Conservation (phyloP, 768 basidiomycete genomes). For the Scleroderma bovista region DNA sequence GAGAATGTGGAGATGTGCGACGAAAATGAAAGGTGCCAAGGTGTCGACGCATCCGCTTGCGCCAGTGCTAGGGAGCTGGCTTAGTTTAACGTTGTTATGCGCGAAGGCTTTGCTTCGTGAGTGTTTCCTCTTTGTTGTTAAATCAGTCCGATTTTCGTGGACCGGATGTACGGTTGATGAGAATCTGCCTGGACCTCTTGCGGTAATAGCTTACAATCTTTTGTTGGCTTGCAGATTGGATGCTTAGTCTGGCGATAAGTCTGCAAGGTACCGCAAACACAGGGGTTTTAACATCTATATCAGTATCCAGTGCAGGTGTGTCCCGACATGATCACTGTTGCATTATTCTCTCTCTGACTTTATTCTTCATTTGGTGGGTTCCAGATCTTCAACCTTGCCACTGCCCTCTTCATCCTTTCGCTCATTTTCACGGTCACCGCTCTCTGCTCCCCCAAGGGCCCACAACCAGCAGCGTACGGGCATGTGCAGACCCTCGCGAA, state of each 20-base stretch:
- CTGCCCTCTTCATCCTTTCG: constrained; percentile 13
- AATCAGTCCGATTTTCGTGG: no score
- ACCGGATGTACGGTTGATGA: no score
- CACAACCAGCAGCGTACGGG: constrained; percentile 29
- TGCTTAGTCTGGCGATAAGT: constrained; percentile 26
- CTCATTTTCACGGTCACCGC: constrained; percentile 12
- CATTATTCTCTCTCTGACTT: not conserved
- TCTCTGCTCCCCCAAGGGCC: constrained; percentile 13
- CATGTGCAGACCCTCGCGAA: constrained; percentile 31
- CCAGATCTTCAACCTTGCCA: constrained; percentile 24
- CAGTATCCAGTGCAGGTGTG: constrained; percentile 20
- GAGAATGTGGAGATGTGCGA: constrained; percentile 21
- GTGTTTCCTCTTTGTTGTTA: no score
- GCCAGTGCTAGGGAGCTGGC: constrained; percentile 14
- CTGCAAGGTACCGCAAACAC: constrained; percentile 9
- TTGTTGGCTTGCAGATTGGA: constrained; percentile 20
- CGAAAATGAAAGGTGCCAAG: constrained; percentile 10
- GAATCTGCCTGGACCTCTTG: no score
- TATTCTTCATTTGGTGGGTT: not conserved
- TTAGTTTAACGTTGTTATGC: constrained; percentile 12
- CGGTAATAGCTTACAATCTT: no score
- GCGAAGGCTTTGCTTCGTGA: constrained; percentile 24
- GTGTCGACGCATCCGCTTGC: constrained; percentile 16
- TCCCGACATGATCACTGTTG: not conserved
- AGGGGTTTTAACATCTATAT: constrained; percentile 9